phyloP scores from a whole-genome alignment of 2,329 filamentous ascomycete genomes.

The Ophiostoma pallidulum region DNA sequence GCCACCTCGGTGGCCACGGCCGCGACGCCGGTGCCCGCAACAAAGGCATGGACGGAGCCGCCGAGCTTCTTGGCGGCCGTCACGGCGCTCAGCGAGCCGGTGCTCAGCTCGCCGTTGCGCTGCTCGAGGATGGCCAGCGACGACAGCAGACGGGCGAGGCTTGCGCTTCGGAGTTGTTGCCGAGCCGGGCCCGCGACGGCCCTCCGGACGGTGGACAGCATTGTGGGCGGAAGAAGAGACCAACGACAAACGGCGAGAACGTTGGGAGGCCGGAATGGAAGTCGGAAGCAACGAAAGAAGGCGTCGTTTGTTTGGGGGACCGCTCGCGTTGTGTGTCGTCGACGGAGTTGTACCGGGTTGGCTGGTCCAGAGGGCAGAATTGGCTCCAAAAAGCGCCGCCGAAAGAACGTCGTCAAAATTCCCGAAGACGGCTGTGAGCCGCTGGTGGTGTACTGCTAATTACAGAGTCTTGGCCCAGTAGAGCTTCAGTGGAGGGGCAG shows the following conservation, averaged over 20 bases:
- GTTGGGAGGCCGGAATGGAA: background rate
- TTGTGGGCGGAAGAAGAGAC: background rate
- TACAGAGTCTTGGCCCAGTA: background rate
- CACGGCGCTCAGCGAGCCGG: constrained; percentile 73
- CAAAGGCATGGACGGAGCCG: constrained; percentile 73
- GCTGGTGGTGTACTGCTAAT: too few species aligned
- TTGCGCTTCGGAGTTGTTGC: constrained; percentile 31
- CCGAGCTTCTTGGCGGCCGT: constrained; percentile 81
- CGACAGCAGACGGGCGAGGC: constrained; percentile 63
- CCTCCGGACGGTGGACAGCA: constrained; percentile 17
- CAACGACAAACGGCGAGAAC: background rate
- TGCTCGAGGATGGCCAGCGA: constrained; percentile 91
- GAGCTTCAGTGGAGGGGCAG: background rate
- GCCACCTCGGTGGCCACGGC: constrained; percentile 70
- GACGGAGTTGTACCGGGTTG: too few species aligned
- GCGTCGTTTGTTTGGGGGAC: background rate
- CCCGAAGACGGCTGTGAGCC: constrained; percentile 7
- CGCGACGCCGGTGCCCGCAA: constrained; percentile 74
- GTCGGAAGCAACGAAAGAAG: background rate
- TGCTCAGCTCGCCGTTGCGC: constrained; percentile 75
- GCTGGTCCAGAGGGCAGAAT: too few species aligned
- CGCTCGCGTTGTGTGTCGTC: background rate
- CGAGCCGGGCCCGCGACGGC: constrained; percentile 6
- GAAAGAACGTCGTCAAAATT: background rate
- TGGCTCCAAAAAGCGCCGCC: constrained; percentile 1